These are phyloP conservation scores for Phytophthora pistaciae DNA, from an alignment of 352 stramenopile species.

Conservation along the genomic window DNA sequence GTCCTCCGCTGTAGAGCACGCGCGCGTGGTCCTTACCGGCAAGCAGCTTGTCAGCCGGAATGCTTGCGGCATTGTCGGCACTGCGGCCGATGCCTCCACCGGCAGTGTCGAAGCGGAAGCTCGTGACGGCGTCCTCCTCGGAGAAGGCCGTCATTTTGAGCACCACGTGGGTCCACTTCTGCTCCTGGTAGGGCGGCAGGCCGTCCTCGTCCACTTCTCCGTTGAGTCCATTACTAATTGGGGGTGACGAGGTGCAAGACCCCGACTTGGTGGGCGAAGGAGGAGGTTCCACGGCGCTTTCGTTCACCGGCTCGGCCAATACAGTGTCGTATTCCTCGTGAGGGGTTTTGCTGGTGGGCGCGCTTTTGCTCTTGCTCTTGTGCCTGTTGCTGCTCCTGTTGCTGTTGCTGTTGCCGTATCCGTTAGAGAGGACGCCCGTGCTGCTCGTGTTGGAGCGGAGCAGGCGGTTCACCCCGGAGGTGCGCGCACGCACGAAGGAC, in stretches of 20 bases:
- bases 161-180: conserved; percentile 76
- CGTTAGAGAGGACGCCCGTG: conserved; percentile 25
- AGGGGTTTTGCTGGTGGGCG: conserved; percentile 28
- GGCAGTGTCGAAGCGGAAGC: conserved; percentile 66
- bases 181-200: conserved; percentile 38
- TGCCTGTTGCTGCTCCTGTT: not conserved
- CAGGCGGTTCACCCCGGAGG: conserved; percentile 72
- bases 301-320: conserved; percentile 14
- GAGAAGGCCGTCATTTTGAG: conserved; percentile 88
- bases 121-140: conserved; percentile 79
- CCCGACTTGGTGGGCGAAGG: conserved; percentile 25
- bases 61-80: conserved; percentile 63
- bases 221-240: conserved; percentile 20
- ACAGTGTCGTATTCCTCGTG: conserved; percentile 15
- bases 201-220: conserved; percentile 38
- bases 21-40: conserved; percentile 58
- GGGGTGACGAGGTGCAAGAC: conserved; percentile 19
- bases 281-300: conserved; percentile 15
- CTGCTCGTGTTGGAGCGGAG: conserved; percentile 57
- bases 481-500: conserved; percentile 62
- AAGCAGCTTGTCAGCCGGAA: conserved; percentile 81
- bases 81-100: conserved; percentile 68
- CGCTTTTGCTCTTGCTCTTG: conserved; percentile 33
- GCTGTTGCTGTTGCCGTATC: conserved; percentile 22
- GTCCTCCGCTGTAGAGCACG: conserved; percentile 59